Conservation (phyloP, 2,329 filamentous ascomycete species). For the Fusarium sambucinum region DNA sequence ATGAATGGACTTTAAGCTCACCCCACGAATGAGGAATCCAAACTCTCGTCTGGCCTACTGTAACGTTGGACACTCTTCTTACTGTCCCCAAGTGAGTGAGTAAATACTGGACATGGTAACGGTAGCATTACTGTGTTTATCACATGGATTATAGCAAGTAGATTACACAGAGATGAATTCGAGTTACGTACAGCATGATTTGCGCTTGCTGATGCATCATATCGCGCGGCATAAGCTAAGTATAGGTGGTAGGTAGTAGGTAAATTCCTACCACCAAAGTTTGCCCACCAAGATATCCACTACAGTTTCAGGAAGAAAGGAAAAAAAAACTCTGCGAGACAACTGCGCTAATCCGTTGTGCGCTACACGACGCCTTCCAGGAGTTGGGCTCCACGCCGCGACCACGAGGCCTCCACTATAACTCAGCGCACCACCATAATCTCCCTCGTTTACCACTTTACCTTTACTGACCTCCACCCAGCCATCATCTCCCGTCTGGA, state of each 20-base stretch:
- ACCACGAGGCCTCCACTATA: slow-evolving; percentile 41
- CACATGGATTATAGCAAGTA: not conserved
- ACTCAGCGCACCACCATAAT: slow-evolving; percentile 38
- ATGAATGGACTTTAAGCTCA: not conserved
- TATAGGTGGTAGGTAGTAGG: not conserved
- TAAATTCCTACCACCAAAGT: not conserved
- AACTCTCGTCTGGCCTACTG: slow-evolving; percentile 1
- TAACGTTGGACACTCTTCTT: slow-evolving; percentile 3
- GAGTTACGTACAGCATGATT: slow-evolving; percentile 20
- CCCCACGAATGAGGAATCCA: slow-evolving; percentile 6
- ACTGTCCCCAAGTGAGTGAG: slow-evolving; percentile 1
- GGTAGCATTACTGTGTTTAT: not conserved
- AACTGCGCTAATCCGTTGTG: slow-evolving; percentile 34
- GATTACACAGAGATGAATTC: not conserved
- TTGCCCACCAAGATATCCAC: slow-evolving; percentile 33
- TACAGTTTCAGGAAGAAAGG: slow-evolving; percentile 39
- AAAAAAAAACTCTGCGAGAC: slow-evolving; percentile 27
- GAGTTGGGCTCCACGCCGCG: slow-evolving; percentile 41
- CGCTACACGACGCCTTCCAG: slow-evolving; percentile 44
- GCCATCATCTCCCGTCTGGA: slow-evolving; percentile 27
- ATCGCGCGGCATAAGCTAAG: not conserved
- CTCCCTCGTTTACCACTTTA: slow-evolving; percentile 12
- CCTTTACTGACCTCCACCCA: slow-evolving; percentile 21
- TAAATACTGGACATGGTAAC: not conserved
- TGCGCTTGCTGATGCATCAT: slow-evolving; percentile 9